A percentile compares a stretch with the other conserved stretches of the same genome.
These are phyloP conservation scores for Penicillium sp. DNA, from an alignment of 2,329 filamentous ascomycete genomes.

Conservation along the genomic window DNA sequence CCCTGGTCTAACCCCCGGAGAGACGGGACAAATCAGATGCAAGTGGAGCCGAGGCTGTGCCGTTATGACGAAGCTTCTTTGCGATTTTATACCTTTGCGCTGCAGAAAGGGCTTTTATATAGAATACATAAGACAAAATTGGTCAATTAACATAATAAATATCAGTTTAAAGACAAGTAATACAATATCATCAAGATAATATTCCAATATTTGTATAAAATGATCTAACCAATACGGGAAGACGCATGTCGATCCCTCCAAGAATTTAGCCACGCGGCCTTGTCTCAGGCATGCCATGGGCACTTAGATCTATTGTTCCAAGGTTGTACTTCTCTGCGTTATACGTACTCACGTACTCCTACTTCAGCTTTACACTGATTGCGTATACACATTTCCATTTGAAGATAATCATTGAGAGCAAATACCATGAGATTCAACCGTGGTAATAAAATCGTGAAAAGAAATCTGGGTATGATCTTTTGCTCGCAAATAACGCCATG, in stretches of 20 bases:
- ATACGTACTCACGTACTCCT: background rate
- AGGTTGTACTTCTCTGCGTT: background rate
- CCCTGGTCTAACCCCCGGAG: background rate
- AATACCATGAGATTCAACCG: constrained; percentile 6
- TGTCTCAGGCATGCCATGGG: background rate
- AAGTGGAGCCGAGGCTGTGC: background rate
- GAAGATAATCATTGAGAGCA: background rate
- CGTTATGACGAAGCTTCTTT: constrained; percentile 7
- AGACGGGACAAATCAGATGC: background rate
- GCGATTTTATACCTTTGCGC: background rate
- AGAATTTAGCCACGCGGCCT: background rate
- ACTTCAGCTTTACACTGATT: background rate
- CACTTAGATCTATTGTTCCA: too few relatives aligned
- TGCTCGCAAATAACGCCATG: constrained; percentile 27
- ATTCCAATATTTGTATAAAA: too few relatives aligned
- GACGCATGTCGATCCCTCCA: background rate
- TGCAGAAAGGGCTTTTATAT: background rate
- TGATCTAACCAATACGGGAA: background rate
- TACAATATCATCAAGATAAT: background rate
- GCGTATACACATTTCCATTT: constrained; percentile 3
- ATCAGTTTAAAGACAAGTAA: background rate
- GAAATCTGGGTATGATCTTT: constrained; percentile 28
- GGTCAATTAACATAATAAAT: background rate
- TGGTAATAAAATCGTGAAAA: constrained; percentile 12
- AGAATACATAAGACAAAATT: background rate